A percentile compares a stretch with the other conserved stretches of the same genome.
Conservation (phyloP, 176 grass and related monocot species). For the Poa annua region DNA sequence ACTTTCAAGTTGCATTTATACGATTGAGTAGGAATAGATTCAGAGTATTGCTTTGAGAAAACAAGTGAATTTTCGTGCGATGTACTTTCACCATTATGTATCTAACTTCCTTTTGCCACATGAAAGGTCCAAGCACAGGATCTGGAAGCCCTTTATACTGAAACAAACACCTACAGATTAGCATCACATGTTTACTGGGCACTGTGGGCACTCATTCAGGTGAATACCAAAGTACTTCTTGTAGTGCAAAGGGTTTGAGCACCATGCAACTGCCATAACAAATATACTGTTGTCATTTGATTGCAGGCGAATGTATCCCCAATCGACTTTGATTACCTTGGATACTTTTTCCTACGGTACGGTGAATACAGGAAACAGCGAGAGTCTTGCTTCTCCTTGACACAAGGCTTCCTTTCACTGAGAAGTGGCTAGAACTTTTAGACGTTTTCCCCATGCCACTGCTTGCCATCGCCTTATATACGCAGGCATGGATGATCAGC, state of each 20-base stretch:
- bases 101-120: background rate
- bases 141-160: conserved; percentile 71
- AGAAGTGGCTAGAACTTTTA: background rate
- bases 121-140: conserved; percentile 60
- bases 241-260: background rate
- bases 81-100: background rate
- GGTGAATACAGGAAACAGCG: conserved; percentile 94
- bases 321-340: conserved; percentile 92
- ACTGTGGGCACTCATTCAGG: conserved; percentile 96
- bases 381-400: conserved; percentile 51
- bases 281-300: conserved; percentile 2
- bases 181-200: conserved; percentile 94
- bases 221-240: conserved; percentile 11
- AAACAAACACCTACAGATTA: conserved; percentile 93
- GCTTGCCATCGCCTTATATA: conserved; percentile 16
- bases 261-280: background rate
- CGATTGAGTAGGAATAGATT: background rate
- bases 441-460: background rate
- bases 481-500: background rate
- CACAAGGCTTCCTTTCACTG: conserved; percentile 46
- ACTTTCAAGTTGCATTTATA: background rate
- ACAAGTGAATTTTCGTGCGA: background rate
- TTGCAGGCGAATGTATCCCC: conserved; percentile 84
- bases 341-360: conserved; percentile 85
- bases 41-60: background rate